Conservation (phyloP, 2,329 filamentous ascomycete genomes). For the Falciphora oryzae region DNA sequence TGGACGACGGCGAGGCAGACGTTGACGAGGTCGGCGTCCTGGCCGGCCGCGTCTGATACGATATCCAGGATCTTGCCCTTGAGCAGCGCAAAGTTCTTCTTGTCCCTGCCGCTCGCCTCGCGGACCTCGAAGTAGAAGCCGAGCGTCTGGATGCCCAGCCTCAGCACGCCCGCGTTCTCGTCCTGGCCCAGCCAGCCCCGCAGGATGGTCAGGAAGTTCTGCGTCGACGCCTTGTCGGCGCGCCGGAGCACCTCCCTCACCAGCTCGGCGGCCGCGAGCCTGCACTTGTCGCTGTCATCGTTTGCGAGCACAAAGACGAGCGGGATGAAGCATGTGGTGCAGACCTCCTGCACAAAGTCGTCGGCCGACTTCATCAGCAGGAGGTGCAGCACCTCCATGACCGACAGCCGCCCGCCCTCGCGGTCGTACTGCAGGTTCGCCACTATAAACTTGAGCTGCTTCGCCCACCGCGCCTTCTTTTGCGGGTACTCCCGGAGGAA, state of each 20-base stretch:
- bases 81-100: constrained; percentile 62
- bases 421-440: constrained; percentile 89
- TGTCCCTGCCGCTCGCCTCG: constrained; percentile 42
- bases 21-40: constrained; percentile 67
- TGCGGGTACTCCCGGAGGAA: constrained; percentile 95
- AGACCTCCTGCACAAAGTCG: constrained; percentile 75
- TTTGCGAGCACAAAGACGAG: constrained; percentile 81
- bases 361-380: constrained; percentile 81
- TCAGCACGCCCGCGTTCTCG: constrained; percentile 43
- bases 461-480: constrained; percentile 79
- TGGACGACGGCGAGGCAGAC: constrained; percentile 65
- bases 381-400: constrained; percentile 85
- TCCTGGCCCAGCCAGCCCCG: constrained; percentile 74
- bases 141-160: constrained; percentile 55
- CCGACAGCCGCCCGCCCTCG: constrained; percentile 80
- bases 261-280: constrained; percentile 72
- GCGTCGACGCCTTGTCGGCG: constrained; percentile 65
- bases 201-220: constrained; percentile 65
- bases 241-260: constrained; percentile 76
- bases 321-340: constrained; percentile 77
- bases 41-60: constrained; percentile 27
- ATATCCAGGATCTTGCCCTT: constrained; percentile 50
- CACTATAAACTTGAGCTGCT: constrained; percentile 82
- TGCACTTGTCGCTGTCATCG: constrained; percentile 81
- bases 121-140: constrained; percentile 60